These are phyloP conservation scores for Aspergillus haitiensis DNA, from an alignment of 495 filamentous ascomycete species.

Conservation along the genomic window DNA sequence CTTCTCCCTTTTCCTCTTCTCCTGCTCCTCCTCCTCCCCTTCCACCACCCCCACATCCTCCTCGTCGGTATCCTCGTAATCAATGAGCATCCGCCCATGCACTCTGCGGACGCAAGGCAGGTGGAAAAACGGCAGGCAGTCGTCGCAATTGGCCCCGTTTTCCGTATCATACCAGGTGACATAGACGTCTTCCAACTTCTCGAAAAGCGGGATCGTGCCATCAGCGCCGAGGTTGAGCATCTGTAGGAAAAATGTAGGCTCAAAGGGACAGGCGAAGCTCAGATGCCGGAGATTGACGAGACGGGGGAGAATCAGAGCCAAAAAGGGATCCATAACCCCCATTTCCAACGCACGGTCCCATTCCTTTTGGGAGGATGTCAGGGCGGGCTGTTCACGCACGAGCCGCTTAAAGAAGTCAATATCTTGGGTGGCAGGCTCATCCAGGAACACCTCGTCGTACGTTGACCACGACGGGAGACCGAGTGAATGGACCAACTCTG, in stretches of 20 bases:
- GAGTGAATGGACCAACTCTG: background rate
- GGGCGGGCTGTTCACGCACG: background rate
- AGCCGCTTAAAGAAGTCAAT: constrained; percentile 1
- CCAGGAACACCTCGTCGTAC: no score
- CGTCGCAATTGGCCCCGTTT: background rate
- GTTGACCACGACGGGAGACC: background rate
- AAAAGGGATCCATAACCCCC: background rate
- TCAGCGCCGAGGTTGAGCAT: background rate
- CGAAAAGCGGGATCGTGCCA: background rate
- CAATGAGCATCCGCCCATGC: background rate
- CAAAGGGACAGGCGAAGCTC: background rate
- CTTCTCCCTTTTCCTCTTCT: no score
- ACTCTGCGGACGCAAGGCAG: background rate
- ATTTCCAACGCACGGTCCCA: background rate
- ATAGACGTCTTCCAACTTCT: background rate
- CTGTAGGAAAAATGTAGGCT: background rate
- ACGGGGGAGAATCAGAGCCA: background rate
- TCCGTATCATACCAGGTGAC: constrained; percentile 4
- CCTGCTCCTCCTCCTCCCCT: no score
- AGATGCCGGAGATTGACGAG: constrained; percentile 1
- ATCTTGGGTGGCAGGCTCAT: background rate
- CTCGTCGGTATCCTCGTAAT: no score
- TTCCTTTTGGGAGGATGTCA: background rate
- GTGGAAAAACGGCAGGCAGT: background rate
- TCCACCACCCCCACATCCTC: no score